Base-by-base conservation (phyloP, 1,139 yeast genomes). In the Diutina rugosa region DNA sequence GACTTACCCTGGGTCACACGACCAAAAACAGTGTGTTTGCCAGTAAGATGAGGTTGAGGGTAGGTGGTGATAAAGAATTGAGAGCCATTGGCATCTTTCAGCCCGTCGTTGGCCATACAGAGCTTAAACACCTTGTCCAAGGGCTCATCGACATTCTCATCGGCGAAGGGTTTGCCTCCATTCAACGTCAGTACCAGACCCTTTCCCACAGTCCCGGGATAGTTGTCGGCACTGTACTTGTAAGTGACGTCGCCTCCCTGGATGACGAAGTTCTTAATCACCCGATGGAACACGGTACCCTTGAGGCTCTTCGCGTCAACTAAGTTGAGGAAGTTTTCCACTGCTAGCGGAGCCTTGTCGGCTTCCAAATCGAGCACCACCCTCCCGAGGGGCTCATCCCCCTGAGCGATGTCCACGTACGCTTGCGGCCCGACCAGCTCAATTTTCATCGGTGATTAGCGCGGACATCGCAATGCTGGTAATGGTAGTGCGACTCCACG, bases 21-120 rank as follows among this genome's bases (percentile, higher is more conserved):
- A 1, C 97, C 97, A 69, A 90, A 86, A 0, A 89, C 83, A 0
- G 93, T 77, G 65, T 89, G 93, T 62, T 85, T 85, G 0, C 88
- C 87, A 51, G 79, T 81, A 56, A 90, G 71, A 67, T 90, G 96
- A 0, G 88, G 85, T 21, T 85, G 80, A 0, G 90, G 79, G 56
- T 75, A 77, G 0, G 91, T 84, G 4, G 89, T 82, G 55, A 90
- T 85, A 66, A 89, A 90, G 64, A 90, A 90, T 65, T 88, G 96
- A 0, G 91, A 82, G 12, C 83, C 79, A 62, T 87, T 87, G 6
- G 86, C 72, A 61, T 82, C 67, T 48, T 76, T 72, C 18, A 66
- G 63, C 4, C 88, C 90, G 48, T 75, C 71, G 63, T 87, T 87
- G 3, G 95, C 95, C 90, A 87, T 84, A 49, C 93, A 86, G 16